A percentile compares a stretch with the other conserved stretches of the same genome.
These are phyloP conservation scores for Phytophthora cryptogea DNA, from an alignment of 352 stramenopile genomes.

Conservation along the genomic window DNA sequence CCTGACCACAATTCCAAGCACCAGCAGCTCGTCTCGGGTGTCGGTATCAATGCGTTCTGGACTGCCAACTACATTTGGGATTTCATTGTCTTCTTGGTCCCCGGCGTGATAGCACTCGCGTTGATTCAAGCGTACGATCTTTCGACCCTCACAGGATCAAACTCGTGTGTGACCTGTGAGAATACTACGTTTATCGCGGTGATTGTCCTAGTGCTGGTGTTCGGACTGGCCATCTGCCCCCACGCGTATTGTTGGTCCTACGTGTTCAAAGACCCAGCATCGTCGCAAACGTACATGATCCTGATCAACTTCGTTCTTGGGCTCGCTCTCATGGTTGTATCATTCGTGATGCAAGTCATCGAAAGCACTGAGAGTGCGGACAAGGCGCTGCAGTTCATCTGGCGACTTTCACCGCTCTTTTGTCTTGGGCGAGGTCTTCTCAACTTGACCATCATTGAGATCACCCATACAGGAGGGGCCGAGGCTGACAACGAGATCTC, in stretches of 20 bases:
- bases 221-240: conserved; percentile 64
- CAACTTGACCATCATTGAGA: conserved; percentile 37
- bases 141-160: conserved; percentile 20
- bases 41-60: conserved; percentile 94
- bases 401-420: conserved; percentile 65
- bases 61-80: conserved; percentile 93
- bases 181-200: conserved; percentile 38
- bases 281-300: conserved; percentile 61
- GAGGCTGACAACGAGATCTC: conserved; percentile 21
- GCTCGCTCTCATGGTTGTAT: conserved; percentile 66
- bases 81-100: conserved; percentile 84
- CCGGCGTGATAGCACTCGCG: conserved; percentile 35
- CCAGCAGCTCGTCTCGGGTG: conserved; percentile 93
- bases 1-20: conserved; percentile 95
- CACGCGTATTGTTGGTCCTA: conserved; percentile 67
- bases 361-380: conserved; percentile 36
- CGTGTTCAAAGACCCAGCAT: conserved; percentile 55
- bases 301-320: conserved; percentile 67
- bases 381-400: conserved; percentile 62
- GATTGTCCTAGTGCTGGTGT: conserved; percentile 62
- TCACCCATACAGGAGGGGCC: conserved; percentile 31
- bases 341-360: conserved; percentile 50
- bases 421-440: conserved; percentile 54
- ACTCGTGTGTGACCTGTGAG: conserved; percentile 33
- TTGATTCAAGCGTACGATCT: conserved; percentile 49